Evolutionary conservation across 192 early-diverging fungal species (phyloP).

Genomic region (Backusella parvicylindrica): DNA sequence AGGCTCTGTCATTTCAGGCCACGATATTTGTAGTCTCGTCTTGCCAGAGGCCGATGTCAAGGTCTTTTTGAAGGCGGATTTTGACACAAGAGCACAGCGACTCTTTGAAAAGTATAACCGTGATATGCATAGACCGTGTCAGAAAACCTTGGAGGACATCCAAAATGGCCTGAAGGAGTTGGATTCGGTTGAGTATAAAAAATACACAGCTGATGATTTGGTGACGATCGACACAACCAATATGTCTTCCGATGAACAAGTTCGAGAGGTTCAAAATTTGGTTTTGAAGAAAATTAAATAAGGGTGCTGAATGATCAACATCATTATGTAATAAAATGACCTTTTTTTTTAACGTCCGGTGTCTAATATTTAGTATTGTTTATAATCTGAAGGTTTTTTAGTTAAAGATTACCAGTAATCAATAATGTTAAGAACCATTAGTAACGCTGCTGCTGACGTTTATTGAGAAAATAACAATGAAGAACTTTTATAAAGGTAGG

Average conservation of each 20-base stretch:
- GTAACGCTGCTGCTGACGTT: no score
- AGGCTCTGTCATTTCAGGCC: slow-evolving; percentile 78
- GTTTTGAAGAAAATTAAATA: not conserved
- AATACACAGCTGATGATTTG: not conserved
- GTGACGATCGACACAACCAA: not conserved
- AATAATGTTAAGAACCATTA: no score
- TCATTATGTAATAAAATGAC: no score
- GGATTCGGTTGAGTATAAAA: not conserved
- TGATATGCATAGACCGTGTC: not conserved
- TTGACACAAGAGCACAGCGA: slow-evolving; percentile 61
- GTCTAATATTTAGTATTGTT: no score
- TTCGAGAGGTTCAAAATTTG: not conserved
- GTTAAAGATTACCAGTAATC: no score
- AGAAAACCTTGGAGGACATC: not conserved
- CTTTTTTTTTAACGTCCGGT: no score
- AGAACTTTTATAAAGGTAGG: no score
- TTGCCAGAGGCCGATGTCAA: slow-evolving; percentile 77
- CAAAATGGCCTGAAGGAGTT: not conserved
- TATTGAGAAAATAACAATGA: no score
- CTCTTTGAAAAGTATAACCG: slow-evolving; percentile 49
- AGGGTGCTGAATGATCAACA: no score
- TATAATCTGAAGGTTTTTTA: no score
- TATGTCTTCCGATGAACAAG: not conserved
- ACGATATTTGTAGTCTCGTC: slow-evolving; percentile 75
- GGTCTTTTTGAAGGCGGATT: slow-evolving; percentile 66